These are phyloP conservation scores for Myriangium duriaei DNA, from an alignment of 2,329 filamentous ascomycete species.

Conservation along the genomic window DNA sequence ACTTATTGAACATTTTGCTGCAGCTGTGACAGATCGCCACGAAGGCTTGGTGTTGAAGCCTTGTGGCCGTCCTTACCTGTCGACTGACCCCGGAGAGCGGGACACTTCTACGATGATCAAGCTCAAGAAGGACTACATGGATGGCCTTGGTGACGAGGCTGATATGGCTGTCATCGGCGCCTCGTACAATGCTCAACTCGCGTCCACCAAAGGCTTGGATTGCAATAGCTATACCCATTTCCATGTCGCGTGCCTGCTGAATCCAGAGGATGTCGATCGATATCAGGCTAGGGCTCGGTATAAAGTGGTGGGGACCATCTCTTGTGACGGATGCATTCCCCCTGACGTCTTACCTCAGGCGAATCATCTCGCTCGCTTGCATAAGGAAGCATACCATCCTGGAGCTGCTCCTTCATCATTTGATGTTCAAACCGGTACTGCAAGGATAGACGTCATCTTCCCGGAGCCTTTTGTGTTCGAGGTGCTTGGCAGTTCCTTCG, in stretches of 20 bases:
- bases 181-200: slow-evolving; percentile 53
- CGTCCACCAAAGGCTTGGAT: slow-evolving; percentile 29
- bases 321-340: slow-evolving; percentile 35
- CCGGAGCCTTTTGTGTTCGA: slow-evolving; percentile 64
- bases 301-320: slow-evolving; percentile 47
- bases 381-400: slow-evolving; percentile 20
- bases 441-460: slow-evolving; percentile 43
- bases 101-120: slow-evolving; percentile 48
- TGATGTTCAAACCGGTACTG: slow-evolving; percentile 12
- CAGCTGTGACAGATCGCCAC: slow-evolving; percentile 50
- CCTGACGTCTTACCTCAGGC: slow-evolving; percentile 31
- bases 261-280: slow-evolving; percentile 46
- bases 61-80: slow-evolving; percentile 61
- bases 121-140: slow-evolving; percentile 76
- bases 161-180: slow-evolving; percentile 74
- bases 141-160: slow-evolving; percentile 64
- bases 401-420: slow-evolving; percentile 15
- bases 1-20: slow-evolving; percentile 54
- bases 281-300: slow-evolving; percentile 46
- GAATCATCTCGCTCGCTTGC: slow-evolving; percentile 29
- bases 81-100: slow-evolving; percentile 14
- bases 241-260: slow-evolving; percentile 62
- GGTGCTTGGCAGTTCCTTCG: slow-evolving; percentile 66
- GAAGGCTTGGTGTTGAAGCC: slow-evolving; percentile 78
- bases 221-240: slow-evolving; percentile 60